These are phyloP conservation scores for Entomophthora muscae DNA, from an alignment of 371 early-diverging fungal species.

Conservation along the genomic window DNA sequence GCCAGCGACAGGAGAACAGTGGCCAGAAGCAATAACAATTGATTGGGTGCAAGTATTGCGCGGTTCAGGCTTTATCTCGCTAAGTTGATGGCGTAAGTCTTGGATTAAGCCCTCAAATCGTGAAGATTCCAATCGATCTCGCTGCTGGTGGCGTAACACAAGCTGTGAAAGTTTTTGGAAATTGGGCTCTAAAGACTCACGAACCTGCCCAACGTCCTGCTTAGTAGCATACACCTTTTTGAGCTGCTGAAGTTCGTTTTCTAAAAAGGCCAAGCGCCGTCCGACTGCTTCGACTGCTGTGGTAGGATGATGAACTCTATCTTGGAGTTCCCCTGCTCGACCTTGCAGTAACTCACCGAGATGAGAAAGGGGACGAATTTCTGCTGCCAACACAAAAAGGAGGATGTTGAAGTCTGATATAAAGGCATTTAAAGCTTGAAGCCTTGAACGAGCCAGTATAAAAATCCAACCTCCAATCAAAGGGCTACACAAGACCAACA, in stretches of 20 bases:
- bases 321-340: constrained; percentile 31
- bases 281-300: constrained; percentile 25
- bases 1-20: background rate
- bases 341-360: constrained; percentile 27
- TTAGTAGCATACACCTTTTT: constrained; percentile 42
- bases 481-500: constrained; percentile 30
- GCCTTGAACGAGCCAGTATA: constrained; percentile 27
- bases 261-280: constrained; percentile 24
- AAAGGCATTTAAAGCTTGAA: constrained; percentile 32
- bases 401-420: constrained; percentile 37
- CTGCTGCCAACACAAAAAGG: constrained; percentile 39
- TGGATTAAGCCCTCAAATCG: background rate
- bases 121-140: background rate
- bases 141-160: background rate
- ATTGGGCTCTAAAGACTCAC: constrained; percentile 21
- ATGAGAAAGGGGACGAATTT: constrained; percentile 34
- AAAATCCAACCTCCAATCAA: constrained; percentile 35
- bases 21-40: background rate
- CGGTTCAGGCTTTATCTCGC: background rate
- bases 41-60: background rate
- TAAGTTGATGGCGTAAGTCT: background rate
- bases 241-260: constrained; percentile 30
- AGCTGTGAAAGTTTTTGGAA: constrained; percentile 6
- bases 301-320: constrained; percentile 27
- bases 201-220: constrained; percentile 34